phyloP scores from a whole-genome alignment of 208 protist species.

The Wallacemonas rigidus region DNA sequence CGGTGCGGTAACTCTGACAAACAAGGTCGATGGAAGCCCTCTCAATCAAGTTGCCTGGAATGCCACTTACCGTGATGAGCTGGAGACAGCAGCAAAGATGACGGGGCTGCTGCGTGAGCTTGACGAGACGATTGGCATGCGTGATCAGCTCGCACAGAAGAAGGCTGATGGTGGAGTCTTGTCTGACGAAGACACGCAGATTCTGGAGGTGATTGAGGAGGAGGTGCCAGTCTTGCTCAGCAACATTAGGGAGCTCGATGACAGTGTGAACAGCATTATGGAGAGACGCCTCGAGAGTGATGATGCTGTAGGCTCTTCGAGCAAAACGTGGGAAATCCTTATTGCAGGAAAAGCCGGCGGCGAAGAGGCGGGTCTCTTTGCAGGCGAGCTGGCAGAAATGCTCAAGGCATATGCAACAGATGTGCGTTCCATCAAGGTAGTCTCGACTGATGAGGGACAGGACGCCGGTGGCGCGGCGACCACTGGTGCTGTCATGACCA shows the following conservation, averaged over 20 bases:
- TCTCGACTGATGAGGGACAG: constrained; percentile 26
- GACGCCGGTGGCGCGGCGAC: neutral
- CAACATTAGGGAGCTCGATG: constrained; percentile 51
- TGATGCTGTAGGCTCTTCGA: constrained; percentile 76
- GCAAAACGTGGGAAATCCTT: constrained; percentile 63
- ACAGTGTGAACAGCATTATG: constrained; percentile 64
- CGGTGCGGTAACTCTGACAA: constrained; percentile 23
- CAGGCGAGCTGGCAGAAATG: constrained; percentile 80
- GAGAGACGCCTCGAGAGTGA: constrained; percentile 60
- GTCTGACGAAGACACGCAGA: constrained; percentile 61
- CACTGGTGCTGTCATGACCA: constrained; percentile 19
- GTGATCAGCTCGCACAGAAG: constrained; percentile 34
- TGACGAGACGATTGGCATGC: constrained; percentile 64
- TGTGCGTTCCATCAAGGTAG: constrained; percentile 43
- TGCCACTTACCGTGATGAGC: constrained; percentile 72
- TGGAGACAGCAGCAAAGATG: constrained; percentile 60
- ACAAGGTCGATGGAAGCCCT: constrained; percentile 51
- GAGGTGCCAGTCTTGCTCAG: constrained; percentile 54
- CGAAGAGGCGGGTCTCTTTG: constrained; percentile 86
- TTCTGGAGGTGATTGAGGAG: constrained; percentile 74
- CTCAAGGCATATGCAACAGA: constrained; percentile 65
- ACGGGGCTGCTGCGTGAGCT: constrained; percentile 48
- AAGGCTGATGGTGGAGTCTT: constrained; percentile 13
- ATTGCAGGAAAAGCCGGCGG: constrained; percentile 83
- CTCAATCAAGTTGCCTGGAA: constrained; percentile 82